Evolutionary conservation across 2,329 filamentous ascomycete genomes (phyloP), one percentile per base, ranked within the genome.

Genomic region (Cytospora mali): DNA sequence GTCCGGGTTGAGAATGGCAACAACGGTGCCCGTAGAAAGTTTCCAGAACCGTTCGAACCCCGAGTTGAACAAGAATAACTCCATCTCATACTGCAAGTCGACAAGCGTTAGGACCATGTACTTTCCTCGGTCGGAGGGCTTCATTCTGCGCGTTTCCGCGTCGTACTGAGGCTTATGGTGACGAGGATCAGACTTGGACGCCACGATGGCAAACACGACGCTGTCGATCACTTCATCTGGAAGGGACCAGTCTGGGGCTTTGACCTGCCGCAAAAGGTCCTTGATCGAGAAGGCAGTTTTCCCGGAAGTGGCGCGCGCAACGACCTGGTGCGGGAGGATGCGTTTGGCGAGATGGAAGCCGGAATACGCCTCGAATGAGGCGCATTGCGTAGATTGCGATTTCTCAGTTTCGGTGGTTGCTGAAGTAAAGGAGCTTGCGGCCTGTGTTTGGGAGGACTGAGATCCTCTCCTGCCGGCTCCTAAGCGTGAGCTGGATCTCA

Each of bases 1-100:
- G 21, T 82, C 87, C 1, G 95, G 95, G 71, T 99, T 99, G 31
- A 99, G 81, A 28, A 99, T 91, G 6, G 94, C 95, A 61, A 99
- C 81, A 1, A 98, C 84, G 0, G 93, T 97, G n/a, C 95, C 95
- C 2, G 92, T 85, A 0, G 88, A 88, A n/a, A 98, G 80, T 72
- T 96, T 96, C 89, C 94, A 98, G 78, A 95, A 99, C 60, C 91
- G 88, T 18, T 91, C 89, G 70, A 98, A 97, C 7, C 92, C 96
- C 0, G 89, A 88, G 70, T 91, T 91, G 76, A 99, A 99, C 16
- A 99, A 84, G 70, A 93, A 98, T 49, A 98, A 83, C 67, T 98
- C 93, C 14, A 99, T 75, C 69, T 97, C 92, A 86, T 88, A 97
- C 70, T 92, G 89, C 13, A 99, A 80, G 74, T 99, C 94, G 0